phyloP scores from a whole-genome alignment of 2,329 filamentous ascomycete genomes.

The Fusarium mexicanum region DNA sequence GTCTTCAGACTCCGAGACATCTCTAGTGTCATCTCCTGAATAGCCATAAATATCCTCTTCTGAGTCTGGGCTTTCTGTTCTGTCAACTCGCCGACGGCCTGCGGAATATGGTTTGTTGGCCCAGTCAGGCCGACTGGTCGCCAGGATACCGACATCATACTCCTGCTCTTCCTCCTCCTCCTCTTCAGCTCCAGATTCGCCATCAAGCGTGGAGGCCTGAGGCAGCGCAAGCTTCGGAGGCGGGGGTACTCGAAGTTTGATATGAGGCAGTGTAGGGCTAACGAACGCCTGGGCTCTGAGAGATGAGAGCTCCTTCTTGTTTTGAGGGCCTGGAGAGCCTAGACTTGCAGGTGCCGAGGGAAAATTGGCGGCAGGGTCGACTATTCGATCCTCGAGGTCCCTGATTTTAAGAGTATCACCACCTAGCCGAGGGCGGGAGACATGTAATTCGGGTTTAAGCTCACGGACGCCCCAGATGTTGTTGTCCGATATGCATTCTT shows the following conservation, averaged over 20 bases:
- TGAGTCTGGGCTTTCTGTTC: neutral
- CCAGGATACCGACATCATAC: slow-evolving; percentile 7
- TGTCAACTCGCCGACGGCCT: too few species aligned
- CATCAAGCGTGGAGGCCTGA: neutral
- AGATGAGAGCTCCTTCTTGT: neutral
- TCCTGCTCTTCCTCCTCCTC: neutral
- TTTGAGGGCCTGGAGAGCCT: neutral
- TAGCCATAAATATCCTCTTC: neutral
- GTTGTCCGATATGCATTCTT: slow-evolving; percentile 7
- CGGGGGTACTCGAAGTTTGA: too few species aligned
- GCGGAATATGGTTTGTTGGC: neutral
- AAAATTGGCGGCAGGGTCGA: neutral
- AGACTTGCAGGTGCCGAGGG: neutral
- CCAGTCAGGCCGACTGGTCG: neutral
- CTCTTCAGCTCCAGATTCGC: neutral
- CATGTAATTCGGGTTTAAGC: neutral
- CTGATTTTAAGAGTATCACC: neutral
- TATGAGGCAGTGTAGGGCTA: neutral
- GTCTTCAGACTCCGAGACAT: neutral
- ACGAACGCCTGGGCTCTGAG: neutral
- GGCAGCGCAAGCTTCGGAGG: neutral
- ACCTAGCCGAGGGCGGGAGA: neutral
- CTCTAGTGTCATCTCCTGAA: neutral
- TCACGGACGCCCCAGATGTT: slow-evolving; percentile 38
- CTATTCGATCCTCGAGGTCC: neutral